Evolutionary conservation across 352 stramenopile species (phyloP).

Genomic region (Peronospora belbahrii): DNA sequence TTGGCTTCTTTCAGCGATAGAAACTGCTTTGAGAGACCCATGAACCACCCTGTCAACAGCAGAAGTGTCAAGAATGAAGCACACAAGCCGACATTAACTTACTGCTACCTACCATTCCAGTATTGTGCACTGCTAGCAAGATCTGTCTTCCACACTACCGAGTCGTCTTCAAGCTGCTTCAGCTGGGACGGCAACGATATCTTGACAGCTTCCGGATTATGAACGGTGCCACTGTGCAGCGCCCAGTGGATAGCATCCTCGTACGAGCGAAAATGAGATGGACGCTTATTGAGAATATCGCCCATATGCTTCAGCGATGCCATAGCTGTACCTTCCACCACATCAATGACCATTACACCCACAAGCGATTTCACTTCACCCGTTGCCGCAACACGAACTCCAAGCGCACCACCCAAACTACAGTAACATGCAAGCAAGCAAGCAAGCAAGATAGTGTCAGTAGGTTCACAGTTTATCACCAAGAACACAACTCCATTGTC

Average conservation of each 20-base stretch:
- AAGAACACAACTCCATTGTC: not conserved
- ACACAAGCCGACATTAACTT: too few relatives aligned
- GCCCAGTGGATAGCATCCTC: conserved; percentile 79
- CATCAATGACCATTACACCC: conserved; percentile 85
- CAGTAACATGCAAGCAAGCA: not conserved
- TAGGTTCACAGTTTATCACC: too few relatives aligned
- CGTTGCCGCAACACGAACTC: conserved; percentile 59
- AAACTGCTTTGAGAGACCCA: conserved; percentile 80
- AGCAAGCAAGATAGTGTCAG: not conserved
- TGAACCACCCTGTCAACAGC: conserved; percentile 59
- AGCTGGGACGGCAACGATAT: conserved; percentile 83
- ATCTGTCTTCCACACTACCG: conserved; percentile 70
- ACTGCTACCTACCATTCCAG: conserved; percentile 56
- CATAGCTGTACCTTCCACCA: conserved; percentile 83
- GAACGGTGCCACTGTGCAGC: conserved; percentile 62
- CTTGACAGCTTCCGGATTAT: conserved; percentile 61
- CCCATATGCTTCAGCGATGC: conserved; percentile 84
- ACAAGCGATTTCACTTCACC: conserved; percentile 52
- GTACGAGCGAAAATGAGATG: conserved; percentile 49
- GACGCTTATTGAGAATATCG: conserved; percentile 63
- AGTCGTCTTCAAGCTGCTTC: conserved; percentile 34
- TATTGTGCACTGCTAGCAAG: conserved; percentile 62
- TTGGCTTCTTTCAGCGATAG: conserved; percentile 67
- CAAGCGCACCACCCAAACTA: conserved; percentile 79
- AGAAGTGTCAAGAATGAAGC: not conserved